Conservation (phyloP, 371 early-diverging fungal species). For the Mucor mucedo region DNA sequence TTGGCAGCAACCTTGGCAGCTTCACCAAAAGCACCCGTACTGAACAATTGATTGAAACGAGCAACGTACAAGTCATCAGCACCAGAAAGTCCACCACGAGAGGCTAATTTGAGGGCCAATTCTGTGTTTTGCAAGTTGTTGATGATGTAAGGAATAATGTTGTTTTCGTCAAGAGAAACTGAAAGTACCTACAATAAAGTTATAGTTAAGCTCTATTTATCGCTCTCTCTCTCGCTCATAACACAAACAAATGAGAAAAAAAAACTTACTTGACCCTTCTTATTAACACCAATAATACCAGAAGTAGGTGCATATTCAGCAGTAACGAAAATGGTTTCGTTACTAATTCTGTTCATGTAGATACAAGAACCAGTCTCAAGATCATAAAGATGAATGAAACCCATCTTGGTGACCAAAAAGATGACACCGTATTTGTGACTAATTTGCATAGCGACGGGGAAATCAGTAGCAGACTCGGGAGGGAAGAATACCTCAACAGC, state of each 20-base stretch:
- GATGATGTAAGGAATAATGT: conserved; percentile 89
- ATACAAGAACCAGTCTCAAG: conserved; percentile 92
- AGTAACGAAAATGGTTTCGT: conserved; percentile 96
- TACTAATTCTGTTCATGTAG: conserved; percentile 96
- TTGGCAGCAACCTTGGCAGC: conserved; percentile 97
- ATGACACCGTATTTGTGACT: conserved; percentile 90
- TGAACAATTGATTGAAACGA: conserved; percentile 87
- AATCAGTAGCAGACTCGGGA: conserved; percentile 91
- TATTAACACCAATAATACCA: conserved; percentile 95
- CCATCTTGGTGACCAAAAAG: conserved; percentile 95
- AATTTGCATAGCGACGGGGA: conserved; percentile 97
- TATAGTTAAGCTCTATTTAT: neutral
- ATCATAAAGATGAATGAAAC: conserved; percentile 97
- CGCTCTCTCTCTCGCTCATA: neutral
- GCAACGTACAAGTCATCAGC: conserved; percentile 91
- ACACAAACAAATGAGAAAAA: neutral
- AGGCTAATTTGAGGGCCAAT: conserved; percentile 88
- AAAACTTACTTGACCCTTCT: conserved; percentile 87
- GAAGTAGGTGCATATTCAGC: conserved; percentile 85
- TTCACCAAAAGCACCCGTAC: conserved; percentile 80
- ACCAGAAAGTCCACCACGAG: conserved; percentile 91
- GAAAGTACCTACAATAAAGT: conserved; percentile 75
- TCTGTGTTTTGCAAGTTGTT: conserved; percentile 85
- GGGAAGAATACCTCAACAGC: conserved; percentile 96
- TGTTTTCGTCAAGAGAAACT: conserved; percentile 88